These are phyloP conservation scores for Macrocystidia cucumis DNA, from an alignment of 1,284 basidiomycete species.

Conservation along the genomic window DNA sequence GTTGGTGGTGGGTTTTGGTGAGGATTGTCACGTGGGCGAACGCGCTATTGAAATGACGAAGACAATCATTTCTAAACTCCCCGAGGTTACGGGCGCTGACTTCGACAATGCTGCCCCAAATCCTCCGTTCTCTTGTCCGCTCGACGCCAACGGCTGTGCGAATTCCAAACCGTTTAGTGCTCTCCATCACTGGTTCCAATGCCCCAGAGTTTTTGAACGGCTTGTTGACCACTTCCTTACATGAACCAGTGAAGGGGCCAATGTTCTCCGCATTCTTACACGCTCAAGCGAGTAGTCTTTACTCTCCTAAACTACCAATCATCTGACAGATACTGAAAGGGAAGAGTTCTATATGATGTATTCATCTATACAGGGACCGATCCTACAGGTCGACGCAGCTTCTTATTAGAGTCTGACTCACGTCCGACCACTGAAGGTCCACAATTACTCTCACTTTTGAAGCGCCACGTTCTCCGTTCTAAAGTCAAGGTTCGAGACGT, in stretches of 20 bases:
- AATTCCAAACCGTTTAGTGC: slow-evolving; percentile 55
- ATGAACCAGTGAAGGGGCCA: slow-evolving; percentile 38
- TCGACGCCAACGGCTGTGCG: slow-evolving; percentile 52
- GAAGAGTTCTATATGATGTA: slow-evolving; percentile 83
- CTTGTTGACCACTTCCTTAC: slow-evolving; percentile 62
- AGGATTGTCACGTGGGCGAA: no score
- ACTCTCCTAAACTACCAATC: slow-evolving; percentile 7
- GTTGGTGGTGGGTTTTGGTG: no score
- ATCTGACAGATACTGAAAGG: slow-evolving; percentile 38
- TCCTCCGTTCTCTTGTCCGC: slow-evolving; percentile 36
- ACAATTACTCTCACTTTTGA: slow-evolving; percentile 59
- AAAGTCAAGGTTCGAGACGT: slow-evolving; percentile 83
- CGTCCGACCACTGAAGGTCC: slow-evolving; percentile 47
- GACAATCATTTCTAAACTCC: no score
- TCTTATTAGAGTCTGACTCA: slow-evolving; percentile 71
- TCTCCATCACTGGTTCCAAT: slow-evolving; percentile 79
- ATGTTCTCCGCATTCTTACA: slow-evolving; percentile 82
- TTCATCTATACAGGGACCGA: slow-evolving; percentile 71
- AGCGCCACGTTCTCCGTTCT: slow-evolving; percentile 83
- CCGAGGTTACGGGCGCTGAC: no score
- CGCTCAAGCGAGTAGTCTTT: slow-evolving; percentile 63
- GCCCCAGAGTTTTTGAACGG: slow-evolving; percentile 87
- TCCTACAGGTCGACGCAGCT: slow-evolving; percentile 40
- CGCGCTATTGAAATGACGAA: no score
- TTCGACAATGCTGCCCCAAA: slow-evolving; percentile 28